Conservation (phyloP, 2,329 filamentous ascomycete genomes). For the Cryoendolithus antarcticus region DNA sequence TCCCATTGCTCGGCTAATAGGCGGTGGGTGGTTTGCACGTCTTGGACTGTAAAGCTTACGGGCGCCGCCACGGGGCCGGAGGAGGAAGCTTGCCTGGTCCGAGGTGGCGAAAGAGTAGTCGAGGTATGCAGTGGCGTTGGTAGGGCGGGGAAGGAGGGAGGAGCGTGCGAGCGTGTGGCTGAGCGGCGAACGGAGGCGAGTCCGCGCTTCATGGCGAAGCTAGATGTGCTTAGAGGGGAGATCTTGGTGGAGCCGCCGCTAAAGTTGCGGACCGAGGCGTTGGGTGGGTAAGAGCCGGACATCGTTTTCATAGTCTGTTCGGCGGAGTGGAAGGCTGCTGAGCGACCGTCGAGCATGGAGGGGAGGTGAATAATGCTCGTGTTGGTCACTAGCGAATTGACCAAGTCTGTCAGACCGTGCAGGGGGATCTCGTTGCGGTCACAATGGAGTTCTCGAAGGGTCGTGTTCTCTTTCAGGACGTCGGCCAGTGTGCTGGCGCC, state of each 20-base stretch:
- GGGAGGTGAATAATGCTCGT: constrained; percentile 50
- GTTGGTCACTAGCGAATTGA: constrained; percentile 57
- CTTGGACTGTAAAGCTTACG: constrained; percentile 31
- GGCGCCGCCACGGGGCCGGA: constrained; percentile 12
- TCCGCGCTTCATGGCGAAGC: constrained; percentile 19
- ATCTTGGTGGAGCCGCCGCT: neutral
- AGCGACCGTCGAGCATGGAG: constrained; percentile 49
- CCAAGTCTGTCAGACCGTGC: constrained; percentile 56
- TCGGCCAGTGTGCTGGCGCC: constrained; percentile 58
- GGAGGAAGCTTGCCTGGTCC: constrained; percentile 12
- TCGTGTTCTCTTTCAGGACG: constrained; percentile 52
- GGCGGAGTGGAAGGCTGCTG: constrained; percentile 42
- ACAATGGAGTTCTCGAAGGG: constrained; percentile 54
- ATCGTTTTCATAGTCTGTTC: constrained; percentile 23
- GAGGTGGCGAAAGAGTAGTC: constrained; percentile 8
- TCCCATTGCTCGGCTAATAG: constrained; percentile 39
- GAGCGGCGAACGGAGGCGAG: constrained; percentile 21
- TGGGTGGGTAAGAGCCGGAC: constrained; percentile 5
- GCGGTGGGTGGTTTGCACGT: constrained; percentile 36
- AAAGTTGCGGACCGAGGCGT: neutral
- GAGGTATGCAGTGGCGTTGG: constrained; percentile 6
- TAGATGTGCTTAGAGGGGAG: constrained; percentile 1
- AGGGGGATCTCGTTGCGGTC: constrained; percentile 61
- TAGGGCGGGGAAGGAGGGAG: constrained; percentile 21
- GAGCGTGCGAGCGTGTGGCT: constrained; percentile 17